These are phyloP conservation scores for Kodamaea hsintzibuensis DNA, from an alignment of 805 yeast species.

Conservation along the genomic window DNA sequence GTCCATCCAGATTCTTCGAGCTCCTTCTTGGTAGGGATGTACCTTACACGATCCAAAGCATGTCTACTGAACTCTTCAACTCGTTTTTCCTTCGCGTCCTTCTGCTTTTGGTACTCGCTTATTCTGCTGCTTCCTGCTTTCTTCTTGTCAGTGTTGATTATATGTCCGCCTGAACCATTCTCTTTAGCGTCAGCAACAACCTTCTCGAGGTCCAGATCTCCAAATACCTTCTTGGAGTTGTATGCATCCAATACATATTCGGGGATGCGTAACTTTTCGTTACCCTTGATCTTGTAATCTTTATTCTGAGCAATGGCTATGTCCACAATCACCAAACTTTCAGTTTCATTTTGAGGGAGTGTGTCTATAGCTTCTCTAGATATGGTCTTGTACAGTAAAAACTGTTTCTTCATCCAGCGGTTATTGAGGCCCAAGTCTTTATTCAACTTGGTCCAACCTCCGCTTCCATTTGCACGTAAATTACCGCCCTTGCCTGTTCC, in stretches of 20 bases:
- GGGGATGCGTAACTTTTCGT: conserved; percentile 32
- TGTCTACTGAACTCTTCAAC: conserved; percentile 21
- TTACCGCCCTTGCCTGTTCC: conserved; percentile 19
- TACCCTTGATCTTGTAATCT: conserved; percentile 39
- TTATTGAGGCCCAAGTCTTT: conserved; percentile 49
- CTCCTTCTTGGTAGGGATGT: conserved; percentile 38
- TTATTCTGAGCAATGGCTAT: conserved; percentile 37
- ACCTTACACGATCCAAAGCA: conserved; percentile 17
- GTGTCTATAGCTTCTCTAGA: conserved; percentile 2
- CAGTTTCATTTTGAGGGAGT: conserved; percentile 13
- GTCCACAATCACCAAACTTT: conserved; percentile 36
- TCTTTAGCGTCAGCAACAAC: conserved; percentile 9
- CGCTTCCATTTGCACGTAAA: conserved; percentile 21
- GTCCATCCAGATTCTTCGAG: conserved; percentile 48
- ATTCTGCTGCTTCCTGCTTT: conserved; percentile 17
- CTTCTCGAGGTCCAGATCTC: conserved; percentile 26
- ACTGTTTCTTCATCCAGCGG: conserved; percentile 45
- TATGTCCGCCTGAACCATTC: conserved; percentile 7
- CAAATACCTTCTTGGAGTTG: conserved; percentile 25
- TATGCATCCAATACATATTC: conserved; percentile 29
- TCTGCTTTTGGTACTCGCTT: conserved; percentile 9
- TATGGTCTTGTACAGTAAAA: conserved; percentile 31
- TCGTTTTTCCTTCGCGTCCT: not conserved
- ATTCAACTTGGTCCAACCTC: conserved; percentile 43
- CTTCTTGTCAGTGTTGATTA: conserved; percentile 16